Conservation (phyloP, 805 yeast genomes). For the Cyberlindnera petersonii region DNA sequence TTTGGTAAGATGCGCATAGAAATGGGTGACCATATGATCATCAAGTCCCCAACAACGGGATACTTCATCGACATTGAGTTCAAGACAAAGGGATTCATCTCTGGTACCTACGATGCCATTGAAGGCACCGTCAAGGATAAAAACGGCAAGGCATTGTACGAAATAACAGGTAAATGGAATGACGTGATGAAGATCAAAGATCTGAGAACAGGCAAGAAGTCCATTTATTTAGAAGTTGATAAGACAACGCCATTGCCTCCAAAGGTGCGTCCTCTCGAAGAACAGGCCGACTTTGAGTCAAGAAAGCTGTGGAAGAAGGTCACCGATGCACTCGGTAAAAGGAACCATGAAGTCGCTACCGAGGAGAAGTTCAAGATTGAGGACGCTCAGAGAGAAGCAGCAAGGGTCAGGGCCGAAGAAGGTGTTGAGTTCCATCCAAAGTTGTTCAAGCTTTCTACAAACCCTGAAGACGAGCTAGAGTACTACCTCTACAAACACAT, state of each 20-base stretch:
- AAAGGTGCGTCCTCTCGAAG: conserved; percentile 67
- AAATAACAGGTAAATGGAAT: conserved; percentile 90
- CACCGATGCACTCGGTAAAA: conserved; percentile 68
- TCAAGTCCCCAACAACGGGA: conserved; percentile 57
- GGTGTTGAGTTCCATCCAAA: conserved; percentile 81
- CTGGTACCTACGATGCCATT: conserved; percentile 89
- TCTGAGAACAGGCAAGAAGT: conserved; percentile 43
- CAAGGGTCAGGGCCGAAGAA: conserved; percentile 70
- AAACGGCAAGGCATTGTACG: conserved; percentile 54
- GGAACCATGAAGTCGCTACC: conserved; percentile 83
- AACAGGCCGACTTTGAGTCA: conserved; percentile 81
- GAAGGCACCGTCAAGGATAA: conserved; percentile 59
- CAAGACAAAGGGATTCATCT: conserved; percentile 89
- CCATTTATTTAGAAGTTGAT: conserved; percentile 58
- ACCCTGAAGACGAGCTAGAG: conserved; percentile 47
- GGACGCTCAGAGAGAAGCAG: conserved; percentile 72
- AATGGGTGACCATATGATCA: conserved; percentile 85
- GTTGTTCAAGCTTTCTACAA: conserved; percentile 52
- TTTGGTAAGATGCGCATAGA: conserved; percentile 89
- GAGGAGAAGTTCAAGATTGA: conserved; percentile 85
- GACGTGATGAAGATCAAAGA: conserved; percentile 71
- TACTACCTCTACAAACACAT: conserved; percentile 64
- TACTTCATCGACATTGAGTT: conserved; percentile 82
- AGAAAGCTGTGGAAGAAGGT: conserved; percentile 81
- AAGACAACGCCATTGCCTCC: conserved; percentile 55